Percentiles rank a stretch among this genome's conserved stretches.
Evolutionary conservation across 2,329 filamentous ascomycete species (phyloP).

Genomic region (Colletotrichum sidae): DNA sequence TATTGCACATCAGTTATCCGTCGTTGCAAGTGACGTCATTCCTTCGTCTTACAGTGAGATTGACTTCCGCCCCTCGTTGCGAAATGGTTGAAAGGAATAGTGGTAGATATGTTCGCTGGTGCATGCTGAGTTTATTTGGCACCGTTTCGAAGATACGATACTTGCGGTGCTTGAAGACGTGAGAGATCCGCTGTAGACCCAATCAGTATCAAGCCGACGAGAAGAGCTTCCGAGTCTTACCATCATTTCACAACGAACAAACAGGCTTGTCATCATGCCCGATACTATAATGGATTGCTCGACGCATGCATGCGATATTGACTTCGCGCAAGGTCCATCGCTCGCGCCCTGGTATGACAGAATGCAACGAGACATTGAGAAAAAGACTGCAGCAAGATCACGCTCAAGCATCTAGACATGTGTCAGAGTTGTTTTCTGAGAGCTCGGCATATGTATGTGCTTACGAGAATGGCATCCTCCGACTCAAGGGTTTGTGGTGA

Average conservation of each 20-base stretch:
- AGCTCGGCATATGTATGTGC: constrained; percentile 9
- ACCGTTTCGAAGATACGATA: constrained; percentile 62
- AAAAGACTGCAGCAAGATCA: constrained; percentile 59
- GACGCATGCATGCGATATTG: constrained; percentile 46
- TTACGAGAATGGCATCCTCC: constrained; percentile 61
- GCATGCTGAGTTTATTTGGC: constrained; percentile 52
- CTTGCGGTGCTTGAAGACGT: constrained; percentile 60
- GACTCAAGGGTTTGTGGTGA: constrained; percentile 52
- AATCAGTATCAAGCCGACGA: constrained; percentile 40
- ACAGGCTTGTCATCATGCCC: constrained; percentile 58
- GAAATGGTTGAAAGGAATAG: constrained; percentile 65
- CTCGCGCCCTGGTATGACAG: constrained; percentile 43
- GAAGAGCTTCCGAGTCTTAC: constrained; percentile 41
- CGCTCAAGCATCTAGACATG: constrained; percentile 57
- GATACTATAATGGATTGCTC: constrained; percentile 60
- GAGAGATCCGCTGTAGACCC: constrained; percentile 50
- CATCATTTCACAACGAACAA: constrained; percentile 58
- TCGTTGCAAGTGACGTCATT: constrained; percentile 14
- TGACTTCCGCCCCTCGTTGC: constrained; percentile 54
- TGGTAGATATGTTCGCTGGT: constrained; percentile 58
- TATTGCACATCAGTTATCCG: constrained; percentile 32
- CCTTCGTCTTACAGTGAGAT: constrained; percentile 52
- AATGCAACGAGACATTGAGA: constrained; percentile 58
- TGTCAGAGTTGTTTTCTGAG: constrained; percentile 21
- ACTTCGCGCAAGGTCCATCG: constrained; percentile 8